Evolutionary conservation across 805 yeast genomes (phyloP).

Genomic region (Yarrowia bubula): DNA sequence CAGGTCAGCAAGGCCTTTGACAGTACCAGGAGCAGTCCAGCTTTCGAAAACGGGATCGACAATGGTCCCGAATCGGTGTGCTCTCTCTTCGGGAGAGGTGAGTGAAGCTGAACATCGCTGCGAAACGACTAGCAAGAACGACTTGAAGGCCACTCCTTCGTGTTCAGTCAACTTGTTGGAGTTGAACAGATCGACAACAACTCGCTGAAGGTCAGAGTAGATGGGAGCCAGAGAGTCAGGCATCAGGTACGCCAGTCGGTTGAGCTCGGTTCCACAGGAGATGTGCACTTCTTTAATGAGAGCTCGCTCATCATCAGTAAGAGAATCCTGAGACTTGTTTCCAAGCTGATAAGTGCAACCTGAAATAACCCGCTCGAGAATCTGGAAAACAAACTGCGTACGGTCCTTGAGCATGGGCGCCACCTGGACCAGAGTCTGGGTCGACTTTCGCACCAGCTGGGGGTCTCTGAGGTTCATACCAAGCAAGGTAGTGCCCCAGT

Average conservation of each 20-base stretch:
- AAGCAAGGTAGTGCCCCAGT: slow-evolving; percentile 53
- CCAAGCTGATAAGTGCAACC: slow-evolving; percentile 77
- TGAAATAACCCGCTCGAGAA: slow-evolving; percentile 80
- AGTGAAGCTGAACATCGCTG: slow-evolving; percentile 58
- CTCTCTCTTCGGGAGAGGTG: slow-evolving; percentile 50
- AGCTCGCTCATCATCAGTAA: slow-evolving; percentile 64
- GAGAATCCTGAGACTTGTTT: slow-evolving; percentile 49
- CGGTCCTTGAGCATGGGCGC: slow-evolving; percentile 83
- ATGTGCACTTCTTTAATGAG: slow-evolving; percentile 82
- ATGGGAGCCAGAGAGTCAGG: slow-evolving; percentile 85
- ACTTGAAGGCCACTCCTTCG: slow-evolving; percentile 90
- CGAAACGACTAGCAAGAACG: slow-evolving; percentile 86
- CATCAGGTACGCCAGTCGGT: slow-evolving; percentile 90
- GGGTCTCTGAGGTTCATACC: slow-evolving; percentile 79
- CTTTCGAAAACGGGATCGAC: slow-evolving; percentile 92
- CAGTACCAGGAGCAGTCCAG: slow-evolving; percentile 90
- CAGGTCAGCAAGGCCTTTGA: slow-evolving; percentile 81
- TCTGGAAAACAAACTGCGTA: slow-evolving; percentile 70
- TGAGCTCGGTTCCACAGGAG: slow-evolving; percentile 91
- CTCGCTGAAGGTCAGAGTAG: slow-evolving; percentile 77
- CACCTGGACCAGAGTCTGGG: slow-evolving; percentile 90
- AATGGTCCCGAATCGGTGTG: slow-evolving; percentile 74
- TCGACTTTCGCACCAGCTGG: slow-evolving; percentile 72
- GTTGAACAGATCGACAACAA: slow-evolving; percentile 66
- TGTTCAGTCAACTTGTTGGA: slow-evolving; percentile 76